Conservation (phyloP, 208 protist genomes). For the Crithidia bombi region DNA sequence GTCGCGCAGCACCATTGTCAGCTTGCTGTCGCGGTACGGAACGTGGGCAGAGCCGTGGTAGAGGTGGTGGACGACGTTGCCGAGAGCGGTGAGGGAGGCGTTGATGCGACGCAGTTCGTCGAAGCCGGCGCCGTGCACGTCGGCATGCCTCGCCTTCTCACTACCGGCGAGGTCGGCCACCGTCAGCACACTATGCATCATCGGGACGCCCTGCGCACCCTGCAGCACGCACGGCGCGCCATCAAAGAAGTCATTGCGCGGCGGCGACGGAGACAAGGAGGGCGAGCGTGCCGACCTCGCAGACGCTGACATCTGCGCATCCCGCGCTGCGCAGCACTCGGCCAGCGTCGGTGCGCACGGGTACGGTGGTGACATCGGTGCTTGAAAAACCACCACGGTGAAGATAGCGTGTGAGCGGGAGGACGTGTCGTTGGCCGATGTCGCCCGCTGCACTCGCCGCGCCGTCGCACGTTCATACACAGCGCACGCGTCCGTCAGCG, state of each 20-base stretch:
- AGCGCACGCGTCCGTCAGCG: slow-evolving; percentile 38
- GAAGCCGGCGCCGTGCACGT: slow-evolving; percentile 59
- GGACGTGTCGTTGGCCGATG: slow-evolving; percentile 81
- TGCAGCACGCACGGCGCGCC: slow-evolving; percentile 45
- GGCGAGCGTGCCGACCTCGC: neutral
- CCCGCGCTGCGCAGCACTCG: slow-evolving; percentile 43
- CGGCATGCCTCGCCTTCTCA: slow-evolving; percentile 73
- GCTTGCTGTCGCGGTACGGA: slow-evolving; percentile 84
- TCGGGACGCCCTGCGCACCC: slow-evolving; percentile 22
- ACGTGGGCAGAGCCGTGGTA: slow-evolving; percentile 61
- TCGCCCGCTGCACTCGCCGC: slow-evolving; percentile 64
- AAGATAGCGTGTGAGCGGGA: slow-evolving; percentile 90
- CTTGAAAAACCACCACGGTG: slow-evolving; percentile 81
- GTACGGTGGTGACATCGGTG: slow-evolving; percentile 23
- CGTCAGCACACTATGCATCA: slow-evolving; percentile 79
- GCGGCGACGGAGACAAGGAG: slow-evolving; percentile 3
- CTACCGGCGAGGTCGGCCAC: slow-evolving; percentile 92
- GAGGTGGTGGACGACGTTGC: slow-evolving; percentile 86
- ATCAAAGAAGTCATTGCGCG: slow-evolving; percentile 30
- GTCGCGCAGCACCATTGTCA: slow-evolving; percentile 85
- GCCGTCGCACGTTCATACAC: slow-evolving; percentile 55
- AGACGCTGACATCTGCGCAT: slow-evolving; percentile 5
- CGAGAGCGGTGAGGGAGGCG: slow-evolving; percentile 88
- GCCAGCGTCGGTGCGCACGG: slow-evolving; percentile 23
- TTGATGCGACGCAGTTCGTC: slow-evolving; percentile 91